A percentile compares a stretch with the other conserved stretches of the same genome.
These are phyloP conservation scores for Cladophialophora yegresii DNA, from an alignment of 2,329 filamentous ascomycete species.

Conservation along the genomic window DNA sequence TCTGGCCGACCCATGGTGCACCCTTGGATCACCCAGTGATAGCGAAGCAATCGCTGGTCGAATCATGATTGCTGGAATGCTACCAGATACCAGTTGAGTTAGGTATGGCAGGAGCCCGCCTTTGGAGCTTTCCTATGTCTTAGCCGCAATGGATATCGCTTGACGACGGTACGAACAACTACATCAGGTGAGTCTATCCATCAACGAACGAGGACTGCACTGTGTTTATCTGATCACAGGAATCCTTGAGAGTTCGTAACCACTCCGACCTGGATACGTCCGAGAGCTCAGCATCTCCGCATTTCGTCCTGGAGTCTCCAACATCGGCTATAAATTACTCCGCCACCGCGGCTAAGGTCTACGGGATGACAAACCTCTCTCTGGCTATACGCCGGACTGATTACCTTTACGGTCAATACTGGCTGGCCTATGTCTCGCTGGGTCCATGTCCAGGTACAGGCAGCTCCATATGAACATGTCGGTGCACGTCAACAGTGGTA, in stretches of 20 bases:
- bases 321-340: slow-evolving; percentile 2
- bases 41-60: slow-evolving; percentile 14
- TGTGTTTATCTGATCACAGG: neutral
- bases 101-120: neutral
- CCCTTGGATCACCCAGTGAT: slow-evolving; percentile 13
- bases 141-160: neutral
- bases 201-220: neutral
- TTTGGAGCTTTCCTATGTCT: neutral
- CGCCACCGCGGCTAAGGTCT: neutral
- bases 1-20: slow-evolving; percentile 11
- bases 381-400: neutral
- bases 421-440: neutral
- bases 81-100: neutral
- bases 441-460: neutral
- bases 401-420: neutral
- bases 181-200: neutral
- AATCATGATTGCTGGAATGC: neutral
- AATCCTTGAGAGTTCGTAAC: neutral
- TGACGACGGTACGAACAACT: neutral
- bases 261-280: neutral
- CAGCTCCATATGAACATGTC: neutral
- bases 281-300: neutral
- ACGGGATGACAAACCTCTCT: neutral
- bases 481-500: neutral
- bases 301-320: neutral